Evolutionary conservation across 192 early-diverging fungal species (phyloP).

Genomic region (Spizellomyces punctatus): DNA sequence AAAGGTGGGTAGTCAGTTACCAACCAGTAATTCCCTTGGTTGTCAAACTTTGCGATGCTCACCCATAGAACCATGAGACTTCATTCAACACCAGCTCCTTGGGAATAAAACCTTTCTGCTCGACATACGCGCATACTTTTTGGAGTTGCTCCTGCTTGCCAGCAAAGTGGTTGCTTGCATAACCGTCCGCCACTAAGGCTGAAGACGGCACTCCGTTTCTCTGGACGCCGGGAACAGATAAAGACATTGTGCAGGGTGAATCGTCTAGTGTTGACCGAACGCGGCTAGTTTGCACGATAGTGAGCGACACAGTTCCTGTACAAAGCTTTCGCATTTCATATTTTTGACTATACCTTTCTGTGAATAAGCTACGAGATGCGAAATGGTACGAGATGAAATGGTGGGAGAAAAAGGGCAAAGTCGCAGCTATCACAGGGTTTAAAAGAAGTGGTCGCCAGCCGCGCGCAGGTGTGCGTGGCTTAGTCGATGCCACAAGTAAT

Average conservation of each 20-base stretch:
- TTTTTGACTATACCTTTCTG: too few relatives aligned
- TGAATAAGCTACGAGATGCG: too few relatives aligned
- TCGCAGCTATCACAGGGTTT: too few relatives aligned
- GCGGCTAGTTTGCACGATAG: too few relatives aligned
- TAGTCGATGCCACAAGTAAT: too few relatives aligned
- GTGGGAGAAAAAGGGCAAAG: too few relatives aligned
- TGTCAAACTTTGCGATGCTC: conserved; percentile 14
- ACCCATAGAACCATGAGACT: conserved; percentile 96
- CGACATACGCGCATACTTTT: conserved; percentile 80
- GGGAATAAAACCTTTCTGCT: conserved; percentile 88
- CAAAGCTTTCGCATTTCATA: too few relatives aligned
- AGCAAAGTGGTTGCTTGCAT: conserved; percentile 77
- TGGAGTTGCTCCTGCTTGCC: conserved; percentile 92
- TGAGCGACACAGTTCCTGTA: too few relatives aligned
- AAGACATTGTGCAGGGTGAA: conserved; percentile 31
- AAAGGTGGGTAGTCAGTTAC: background rate
- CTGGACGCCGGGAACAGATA: conserved; percentile 35
- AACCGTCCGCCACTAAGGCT: conserved; percentile 31
- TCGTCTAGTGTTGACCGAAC: too few relatives aligned
- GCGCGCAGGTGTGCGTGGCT: too few relatives aligned
- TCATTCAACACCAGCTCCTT: conserved; percentile 86
- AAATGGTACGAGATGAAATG: too few relatives aligned
- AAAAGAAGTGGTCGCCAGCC: too few relatives aligned
- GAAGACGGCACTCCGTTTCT: conserved; percentile 5
- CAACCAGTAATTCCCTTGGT: background rate